These are phyloP conservation scores for Rhodotorula diobovata DNA, from an alignment of 768 basidiomycete genomes.

Conservation along the genomic window DNA sequence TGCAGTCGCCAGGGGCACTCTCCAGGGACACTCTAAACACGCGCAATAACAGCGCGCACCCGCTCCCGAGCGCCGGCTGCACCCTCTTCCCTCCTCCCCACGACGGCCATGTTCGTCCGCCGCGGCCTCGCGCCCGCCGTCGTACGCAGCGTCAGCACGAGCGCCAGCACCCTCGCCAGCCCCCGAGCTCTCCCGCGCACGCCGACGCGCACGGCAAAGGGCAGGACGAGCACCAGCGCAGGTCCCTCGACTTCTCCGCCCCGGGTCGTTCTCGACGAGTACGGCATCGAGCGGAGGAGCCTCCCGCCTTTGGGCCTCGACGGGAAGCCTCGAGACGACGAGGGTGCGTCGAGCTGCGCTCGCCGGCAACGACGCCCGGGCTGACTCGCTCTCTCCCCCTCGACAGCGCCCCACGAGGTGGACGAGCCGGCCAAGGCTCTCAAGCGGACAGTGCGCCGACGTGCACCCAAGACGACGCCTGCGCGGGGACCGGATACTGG, in stretches of 20 bases:
- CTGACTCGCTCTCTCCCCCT: no score
- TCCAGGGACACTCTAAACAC: no score
- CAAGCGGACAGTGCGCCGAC: not conserved
- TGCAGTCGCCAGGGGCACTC: no score
- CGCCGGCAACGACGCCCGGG: no score
- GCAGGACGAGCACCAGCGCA: not conserved
- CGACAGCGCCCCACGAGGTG: not conserved
- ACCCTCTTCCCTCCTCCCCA: no score
- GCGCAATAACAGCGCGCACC: no score
- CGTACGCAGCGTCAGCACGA: not conserved
- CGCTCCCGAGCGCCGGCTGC: no score
- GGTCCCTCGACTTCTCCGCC: no score
- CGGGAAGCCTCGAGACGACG: no score
- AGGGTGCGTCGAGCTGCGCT: no score
- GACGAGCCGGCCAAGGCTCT: not conserved
- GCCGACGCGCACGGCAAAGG: not conserved
- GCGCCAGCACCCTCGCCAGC: not conserved
- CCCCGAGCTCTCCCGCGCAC: no score
- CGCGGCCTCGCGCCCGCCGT: not conserved
- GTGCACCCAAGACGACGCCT: not conserved
- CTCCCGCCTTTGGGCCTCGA: slow-evolving; percentile 10
- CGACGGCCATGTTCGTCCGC: not conserved
- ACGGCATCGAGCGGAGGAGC: slow-evolving; percentile 17
- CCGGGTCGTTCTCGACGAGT: slow-evolving; percentile 21
- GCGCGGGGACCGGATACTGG: no score